Conservation (phyloP, 805 yeast genomes). For the Wickerhamiella azyma region DNA sequence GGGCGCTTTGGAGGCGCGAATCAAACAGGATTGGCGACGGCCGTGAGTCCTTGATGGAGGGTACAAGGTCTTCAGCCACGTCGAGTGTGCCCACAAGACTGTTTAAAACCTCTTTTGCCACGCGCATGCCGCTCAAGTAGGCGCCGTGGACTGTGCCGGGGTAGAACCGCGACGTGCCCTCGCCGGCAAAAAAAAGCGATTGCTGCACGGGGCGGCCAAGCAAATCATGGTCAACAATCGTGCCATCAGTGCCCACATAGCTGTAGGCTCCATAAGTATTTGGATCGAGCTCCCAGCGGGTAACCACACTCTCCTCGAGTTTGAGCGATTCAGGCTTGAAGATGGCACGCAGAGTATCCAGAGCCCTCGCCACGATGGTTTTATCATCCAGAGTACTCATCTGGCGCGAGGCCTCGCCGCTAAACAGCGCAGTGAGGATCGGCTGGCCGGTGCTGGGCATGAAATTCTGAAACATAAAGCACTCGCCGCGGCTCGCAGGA, state of each 20-base stretch:
- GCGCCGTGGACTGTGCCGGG: constrained; percentile 35
- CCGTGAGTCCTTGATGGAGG: not conserved
- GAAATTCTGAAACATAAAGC: constrained; percentile 29
- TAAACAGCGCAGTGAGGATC: constrained; percentile 28
- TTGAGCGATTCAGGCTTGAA: constrained; percentile 18
- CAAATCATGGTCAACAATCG: constrained; percentile 30
- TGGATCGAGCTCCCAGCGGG: constrained; percentile 73
- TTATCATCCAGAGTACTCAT: constrained; percentile 24
- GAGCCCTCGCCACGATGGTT: constrained; percentile 25
- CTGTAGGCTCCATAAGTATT: constrained; percentile 68
- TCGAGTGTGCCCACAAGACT: constrained; percentile 29
- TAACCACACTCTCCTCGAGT: constrained; percentile 31
- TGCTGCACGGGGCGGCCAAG: constrained; percentile 28
- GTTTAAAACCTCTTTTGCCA: constrained; percentile 29
- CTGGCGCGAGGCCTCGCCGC: constrained; percentile 28
- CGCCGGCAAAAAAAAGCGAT: constrained; percentile 31
- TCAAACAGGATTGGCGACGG: constrained; percentile 5
- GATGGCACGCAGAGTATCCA: constrained; percentile 20
- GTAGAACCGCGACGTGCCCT: constrained; percentile 29
- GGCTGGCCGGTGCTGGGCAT: constrained; percentile 26
- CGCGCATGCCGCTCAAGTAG: constrained; percentile 30
- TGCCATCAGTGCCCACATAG: constrained; percentile 31
- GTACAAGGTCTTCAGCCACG: constrained; percentile 27
- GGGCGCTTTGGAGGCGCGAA: not conserved
- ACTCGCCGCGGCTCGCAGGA: constrained; percentile 24